Percentiles rank a stretch among this genome's conserved stretches.
These are phyloP conservation scores for Trypanosoma cruzi DNA, from an alignment of 208 protist species.

Conservation along the genomic window DNA sequence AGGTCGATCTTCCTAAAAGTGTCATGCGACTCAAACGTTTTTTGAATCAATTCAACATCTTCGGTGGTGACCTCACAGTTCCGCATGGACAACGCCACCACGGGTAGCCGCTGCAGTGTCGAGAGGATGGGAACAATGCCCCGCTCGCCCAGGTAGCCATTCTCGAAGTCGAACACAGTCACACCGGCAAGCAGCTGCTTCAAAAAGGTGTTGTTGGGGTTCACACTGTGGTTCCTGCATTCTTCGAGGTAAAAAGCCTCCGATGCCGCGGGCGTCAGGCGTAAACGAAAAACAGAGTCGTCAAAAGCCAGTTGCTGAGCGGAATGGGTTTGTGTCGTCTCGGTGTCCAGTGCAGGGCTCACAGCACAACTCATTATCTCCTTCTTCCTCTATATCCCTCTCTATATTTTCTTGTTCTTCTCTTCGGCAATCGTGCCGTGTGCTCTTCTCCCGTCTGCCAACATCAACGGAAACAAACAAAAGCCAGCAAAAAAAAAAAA, in stretches of 20 bases:
- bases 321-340: no score
- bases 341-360: not conserved
- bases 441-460: not conserved
- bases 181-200: slow-evolving; percentile 50
- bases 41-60: slow-evolving; percentile 51
- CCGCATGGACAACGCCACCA: slow-evolving; percentile 53
- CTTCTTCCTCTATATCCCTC: no score
- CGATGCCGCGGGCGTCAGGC: slow-evolving; percentile 31
- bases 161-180: slow-evolving; percentile 68
- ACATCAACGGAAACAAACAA: not conserved
- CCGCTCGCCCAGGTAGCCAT: slow-evolving; percentile 79
- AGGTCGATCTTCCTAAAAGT: slow-evolving; percentile 76
- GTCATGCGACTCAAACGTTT: slow-evolving; percentile 53
- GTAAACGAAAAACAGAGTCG: not conserved
- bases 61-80: slow-evolving; percentile 51
- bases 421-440: not conserved
- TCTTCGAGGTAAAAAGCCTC: slow-evolving; percentile 59
- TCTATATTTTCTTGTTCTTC: not conserved
- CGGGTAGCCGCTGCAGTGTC: slow-evolving; percentile 54
- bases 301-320: not conserved
- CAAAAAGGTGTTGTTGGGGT: slow-evolving; percentile 60
- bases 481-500: not conserved
- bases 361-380: slow-evolving; percentile 4
- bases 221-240: slow-evolving; percentile 37
- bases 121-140: slow-evolving; percentile 72